Base-by-base conservation (phyloP, 2,329 filamentous ascomycete genomes). In the Colletotrichum abscissum region DNA sequence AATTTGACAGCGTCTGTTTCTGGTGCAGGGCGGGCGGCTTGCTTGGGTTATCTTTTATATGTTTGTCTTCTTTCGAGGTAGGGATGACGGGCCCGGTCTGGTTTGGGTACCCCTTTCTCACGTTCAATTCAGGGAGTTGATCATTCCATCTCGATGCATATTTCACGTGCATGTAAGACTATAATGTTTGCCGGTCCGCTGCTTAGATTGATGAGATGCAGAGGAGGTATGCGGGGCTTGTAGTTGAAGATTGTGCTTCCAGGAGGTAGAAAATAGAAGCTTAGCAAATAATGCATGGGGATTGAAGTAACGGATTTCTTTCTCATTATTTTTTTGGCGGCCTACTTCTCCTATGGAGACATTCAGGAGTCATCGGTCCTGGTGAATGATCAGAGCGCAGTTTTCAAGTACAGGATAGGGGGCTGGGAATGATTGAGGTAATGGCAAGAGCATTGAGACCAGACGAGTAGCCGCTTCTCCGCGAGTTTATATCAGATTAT, bases 151-250 rank as follows among this genome's bases (percentile, higher is more conserved):
- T 59, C 46, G 22, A 42, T 35, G 69, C 58, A 63, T 60, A 54
- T 49, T n/a, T 19, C n/a, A n/a, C 33, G 58, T 63, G 69, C 65
- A 49, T 69, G 54, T 69, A 72, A 60, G 52, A 69, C 24, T 42
- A 42, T 52, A 69, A 62, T 58, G 4, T 58, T 69, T 22, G 16
- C 9, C 63, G 22, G 19, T 19, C 24, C 59, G 28, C 49, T 64
- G 22, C n/a, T 64, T 19, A 35, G 30, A 9, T 38, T 38, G 30
- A 55, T 55, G 30, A 64, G 22, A 26, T 35, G 30, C 9, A 11
- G n/a, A 22, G 11, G 22, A 24, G 46, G 8, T 9, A 11, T 26
- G 5, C 26, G n/a, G 5, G 24, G 8, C 12, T 24, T 7, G 2
- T 1, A 5, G 22, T n/a, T 30, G 19, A 9, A 55, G 42, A 64